A percentile compares a stretch with the other conserved stretches of the same genome.
Evolutionary conservation across 495 filamentous ascomycete species (phyloP).

Genomic region (Tuber magnatum): DNA sequence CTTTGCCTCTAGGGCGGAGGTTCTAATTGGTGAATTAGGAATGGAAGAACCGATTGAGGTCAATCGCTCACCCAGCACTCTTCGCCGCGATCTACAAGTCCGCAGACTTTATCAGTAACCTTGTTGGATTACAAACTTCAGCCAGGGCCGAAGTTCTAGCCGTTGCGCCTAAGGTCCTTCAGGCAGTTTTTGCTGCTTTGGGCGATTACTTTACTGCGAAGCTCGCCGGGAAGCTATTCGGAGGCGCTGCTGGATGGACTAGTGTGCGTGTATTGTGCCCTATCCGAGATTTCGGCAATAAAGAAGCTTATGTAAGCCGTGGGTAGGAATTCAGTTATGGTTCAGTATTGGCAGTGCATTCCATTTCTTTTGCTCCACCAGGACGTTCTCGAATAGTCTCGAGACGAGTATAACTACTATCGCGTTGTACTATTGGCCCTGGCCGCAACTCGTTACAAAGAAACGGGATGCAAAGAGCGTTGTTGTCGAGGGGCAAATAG

Average conservation of each 20-base stretch:
- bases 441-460: slow-evolving; percentile 46
- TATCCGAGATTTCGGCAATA: neutral
- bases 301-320: neutral
- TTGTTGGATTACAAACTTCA: slow-evolving; percentile 48
- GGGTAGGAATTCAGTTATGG: slow-evolving; percentile 47
- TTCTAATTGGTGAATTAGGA: slow-evolving; percentile 54
- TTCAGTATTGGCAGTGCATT: slow-evolving; percentile 78
- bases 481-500: slow-evolving; percentile 7
- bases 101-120: slow-evolving; percentile 49
- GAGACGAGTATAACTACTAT: slow-evolving; percentile 79
- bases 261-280: slow-evolving; percentile 24
- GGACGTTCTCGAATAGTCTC: slow-evolving; percentile 87
- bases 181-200: slow-evolving; percentile 68
- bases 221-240: slow-evolving; percentile 66
- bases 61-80: slow-evolving; percentile 79
- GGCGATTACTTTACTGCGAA: slow-evolving; percentile 88
- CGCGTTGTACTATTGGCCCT: slow-evolving; percentile 81
- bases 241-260: slow-evolving; percentile 45
- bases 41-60: slow-evolving; percentile 85
- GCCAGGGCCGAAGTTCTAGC: slow-evolving; percentile 59
- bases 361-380: slow-evolving; percentile 93
- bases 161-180: slow-evolving; percentile 63
- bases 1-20: slow-evolving; percentile 5
- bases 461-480: slow-evolving; percentile 7
- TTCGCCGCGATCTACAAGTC: slow-evolving; percentile 70